Evolutionary conservation across 176 grass and related monocot genomes (phyloP).

Genomic region (Thalia dealbata): DNA sequence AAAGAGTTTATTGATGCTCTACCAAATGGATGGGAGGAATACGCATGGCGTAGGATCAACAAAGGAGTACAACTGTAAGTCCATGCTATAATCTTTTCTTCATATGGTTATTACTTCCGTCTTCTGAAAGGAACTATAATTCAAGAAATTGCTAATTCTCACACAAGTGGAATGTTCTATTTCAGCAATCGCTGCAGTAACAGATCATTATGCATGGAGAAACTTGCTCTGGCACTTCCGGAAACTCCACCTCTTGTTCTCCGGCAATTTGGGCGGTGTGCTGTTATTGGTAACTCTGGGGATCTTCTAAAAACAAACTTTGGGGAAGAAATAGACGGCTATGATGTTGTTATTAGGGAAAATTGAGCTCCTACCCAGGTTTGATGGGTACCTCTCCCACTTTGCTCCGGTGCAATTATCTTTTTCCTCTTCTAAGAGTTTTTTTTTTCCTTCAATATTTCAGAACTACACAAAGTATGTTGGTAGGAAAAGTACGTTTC

Average conservation of each 20-base stretch:
- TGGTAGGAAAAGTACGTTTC: slow-evolving; percentile 93
- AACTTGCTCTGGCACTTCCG: slow-evolving; percentile 76
- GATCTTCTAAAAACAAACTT: slow-evolving; percentile 95
- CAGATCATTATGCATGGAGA: slow-evolving; percentile 75
- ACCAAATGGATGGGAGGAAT: slow-evolving; percentile 91
- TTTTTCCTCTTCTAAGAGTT: slow-evolving; percentile 20
- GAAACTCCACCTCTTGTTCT: slow-evolving; percentile 65
- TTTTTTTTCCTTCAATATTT: slow-evolving; percentile 18
- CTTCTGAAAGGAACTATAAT: not conserved
- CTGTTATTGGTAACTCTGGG: slow-evolving; percentile 87
- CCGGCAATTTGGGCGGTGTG: slow-evolving; percentile 66
- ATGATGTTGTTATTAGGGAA: slow-evolving; percentile 86
- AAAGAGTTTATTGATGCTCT: slow-evolving; percentile 92
- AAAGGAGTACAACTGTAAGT: slow-evolving; percentile 85
- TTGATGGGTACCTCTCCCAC: slow-evolving; percentile 22
- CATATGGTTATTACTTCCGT: not conserved
- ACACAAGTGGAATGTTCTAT: slow-evolving; percentile 8
- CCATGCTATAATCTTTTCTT: not conserved
- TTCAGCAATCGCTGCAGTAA: slow-evolving; percentile 66
- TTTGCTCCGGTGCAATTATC: slow-evolving; percentile 1
- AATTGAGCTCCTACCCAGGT: slow-evolving; percentile 92
- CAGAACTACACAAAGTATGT: slow-evolving; percentile 94
- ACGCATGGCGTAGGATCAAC: slow-evolving; percentile 94
- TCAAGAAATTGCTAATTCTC: slow-evolving; percentile 1
- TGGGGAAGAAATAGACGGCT: slow-evolving; percentile 93